Evolutionary conservation across 2,329 filamentous ascomycete genomes (phyloP), one percentile per base, ranked within the genome.

Genomic region (Arthrobotrys sphaeroides): DNA sequence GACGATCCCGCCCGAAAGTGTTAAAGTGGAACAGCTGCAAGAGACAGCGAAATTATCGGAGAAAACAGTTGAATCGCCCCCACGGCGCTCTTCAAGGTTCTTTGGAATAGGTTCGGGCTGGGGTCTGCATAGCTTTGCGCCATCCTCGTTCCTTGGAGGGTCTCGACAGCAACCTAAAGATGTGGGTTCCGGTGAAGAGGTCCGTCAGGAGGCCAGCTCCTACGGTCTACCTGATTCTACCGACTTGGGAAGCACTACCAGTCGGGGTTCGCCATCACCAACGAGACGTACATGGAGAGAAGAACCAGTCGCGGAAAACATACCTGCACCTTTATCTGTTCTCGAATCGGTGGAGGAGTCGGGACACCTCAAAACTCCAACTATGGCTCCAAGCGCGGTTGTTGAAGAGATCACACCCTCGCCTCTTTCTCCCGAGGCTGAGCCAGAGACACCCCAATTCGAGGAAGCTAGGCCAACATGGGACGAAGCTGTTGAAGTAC

Each of bases 91-190:
- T 28, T 64, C 57, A 24, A 31, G 57, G 43, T 60, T 75, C 22
- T 75, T 69, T 12, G 72, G 72, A 12, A 49, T 75, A 16, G 49
- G 57, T 13, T 43, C 57, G 20, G 57, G 36, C 47, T 75, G 64
- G 57, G 70, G 70, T 12, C 55, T 74, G 9, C 61, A 62, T 16
- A 55, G 18, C 18, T 75, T 75, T 33, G 26, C 64, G 2, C 64
- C 67, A 20, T 40, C 72, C 24, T 57, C 72, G 7, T 47, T 75
- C 12, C 55, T 75, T 22, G 45, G 45, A 38, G n/a, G 43, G 10
- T 51, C 20, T 16, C 57, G 28, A 31, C 33, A 33, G 28, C 40
- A 59, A 16, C 24, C 57, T 7, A 69, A 43, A 28, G 47, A 49
- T 28, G 28, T 57, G 12, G 13, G 65, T 24, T n/a, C 62, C 38